Conservation (phyloP, 1,139 yeast species). For the Trichomonascaceae sp. region DNA sequence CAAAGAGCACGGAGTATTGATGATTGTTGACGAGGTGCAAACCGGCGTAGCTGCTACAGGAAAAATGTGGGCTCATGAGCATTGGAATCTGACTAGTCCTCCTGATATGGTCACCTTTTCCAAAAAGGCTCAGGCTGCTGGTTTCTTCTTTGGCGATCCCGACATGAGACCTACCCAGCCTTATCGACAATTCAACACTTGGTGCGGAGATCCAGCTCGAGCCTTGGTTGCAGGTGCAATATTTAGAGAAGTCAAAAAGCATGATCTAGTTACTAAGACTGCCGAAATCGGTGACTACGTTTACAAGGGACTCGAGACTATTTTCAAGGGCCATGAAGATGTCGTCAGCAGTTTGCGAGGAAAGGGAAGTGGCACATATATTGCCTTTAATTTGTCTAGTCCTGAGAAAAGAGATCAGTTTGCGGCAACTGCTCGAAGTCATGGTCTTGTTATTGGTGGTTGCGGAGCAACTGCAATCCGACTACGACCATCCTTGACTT, state of each 20-base stretch:
- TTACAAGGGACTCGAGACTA: conserved; percentile 44
- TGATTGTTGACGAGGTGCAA: conserved; percentile 80
- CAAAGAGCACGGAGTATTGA: conserved; percentile 55
- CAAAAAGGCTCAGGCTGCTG: conserved; percentile 82
- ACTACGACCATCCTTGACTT: conserved; percentile 69
- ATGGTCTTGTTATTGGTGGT: conserved; percentile 74
- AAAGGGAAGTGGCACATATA: conserved; percentile 65
- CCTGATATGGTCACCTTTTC: conserved; percentile 82
- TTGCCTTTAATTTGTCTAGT: conserved; percentile 65
- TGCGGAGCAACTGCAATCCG: conserved; percentile 71
- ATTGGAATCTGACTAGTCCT: conserved; percentile 63
- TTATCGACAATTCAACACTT: conserved; percentile 82
- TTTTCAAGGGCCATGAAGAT: conserved; percentile 49
- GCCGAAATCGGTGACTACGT: conserved; percentile 59
- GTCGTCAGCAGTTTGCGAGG: conserved; percentile 60
- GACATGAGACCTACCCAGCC: conserved; percentile 64
- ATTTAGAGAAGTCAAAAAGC: conserved; percentile 54
- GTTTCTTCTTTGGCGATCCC: conserved; percentile 69
- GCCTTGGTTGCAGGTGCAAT: conserved; percentile 67
- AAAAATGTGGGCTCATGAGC: conserved; percentile 80
- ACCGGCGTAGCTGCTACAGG: conserved; percentile 89
- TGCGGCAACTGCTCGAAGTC: conserved; percentile 48
- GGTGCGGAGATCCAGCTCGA: conserved; percentile 88
- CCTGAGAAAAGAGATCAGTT: conserved; percentile 54
- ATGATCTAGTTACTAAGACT: conserved; percentile 52